Evolutionary conservation across 345 rosid genomes (phyloP).

Genomic region (Geranium rotundifolium): DNA sequence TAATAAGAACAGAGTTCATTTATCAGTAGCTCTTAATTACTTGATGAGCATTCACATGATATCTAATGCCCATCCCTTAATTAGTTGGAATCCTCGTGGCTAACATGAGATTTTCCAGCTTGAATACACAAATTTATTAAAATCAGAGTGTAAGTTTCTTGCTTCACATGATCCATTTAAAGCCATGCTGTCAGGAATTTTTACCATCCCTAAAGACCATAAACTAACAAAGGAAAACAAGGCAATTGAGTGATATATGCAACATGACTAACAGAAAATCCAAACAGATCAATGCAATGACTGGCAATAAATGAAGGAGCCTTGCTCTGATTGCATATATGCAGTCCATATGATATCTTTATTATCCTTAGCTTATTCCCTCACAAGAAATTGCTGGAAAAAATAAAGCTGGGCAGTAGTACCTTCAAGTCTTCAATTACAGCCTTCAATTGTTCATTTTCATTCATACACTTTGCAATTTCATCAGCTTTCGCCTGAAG

Average conservation of each 20-base stretch:
- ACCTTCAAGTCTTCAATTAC: constrained; percentile 88
- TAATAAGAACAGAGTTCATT: too few species aligned
- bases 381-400: neutral
- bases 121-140: too few species aligned
- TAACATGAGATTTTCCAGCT: neutral
- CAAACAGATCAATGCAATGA: neutral
- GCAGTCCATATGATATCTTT: neutral
- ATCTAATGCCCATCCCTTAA: neutral
- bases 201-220: neutral
- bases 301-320: neutral
- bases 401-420: constrained; percentile 9
- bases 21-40: neutral
- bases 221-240: too few species aligned
- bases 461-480: constrained; percentile 86
- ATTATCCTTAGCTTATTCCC: neutral
- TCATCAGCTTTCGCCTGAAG: constrained; percentile 98
- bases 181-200: neutral
- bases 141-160: too few species aligned
- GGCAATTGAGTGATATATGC: neutral
- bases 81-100: neutral
- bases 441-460: constrained; percentile 82
- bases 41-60: too few species aligned
- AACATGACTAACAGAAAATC: neutral
- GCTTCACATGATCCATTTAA: neutral
- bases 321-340: neutral